These are phyloP conservation scores for Acanthamoeba sp. DNA, from an alignment of 208 protist genomes.

Conservation along the genomic window DNA sequence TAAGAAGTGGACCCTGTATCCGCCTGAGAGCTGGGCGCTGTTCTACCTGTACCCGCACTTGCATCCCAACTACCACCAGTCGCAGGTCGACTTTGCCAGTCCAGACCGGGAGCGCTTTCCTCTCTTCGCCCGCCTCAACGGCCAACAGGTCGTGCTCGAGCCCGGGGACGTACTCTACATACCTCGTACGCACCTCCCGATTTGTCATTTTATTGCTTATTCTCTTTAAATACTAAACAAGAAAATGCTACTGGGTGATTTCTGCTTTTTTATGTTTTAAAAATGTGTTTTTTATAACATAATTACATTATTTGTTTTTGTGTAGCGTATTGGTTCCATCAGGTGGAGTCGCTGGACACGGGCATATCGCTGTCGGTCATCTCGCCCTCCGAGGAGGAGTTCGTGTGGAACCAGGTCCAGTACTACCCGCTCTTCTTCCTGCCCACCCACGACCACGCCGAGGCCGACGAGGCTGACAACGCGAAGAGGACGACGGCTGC, in stretches of 20 bases:
- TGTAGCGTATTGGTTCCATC: constrained; percentile 48
- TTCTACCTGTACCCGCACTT: constrained; percentile 17
- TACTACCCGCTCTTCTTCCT: constrained; percentile 26
- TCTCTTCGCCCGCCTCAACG: not conserved
- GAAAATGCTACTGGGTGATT: no score
- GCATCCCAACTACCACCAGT: constrained; percentile 48
- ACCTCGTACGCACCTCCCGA: not conserved
- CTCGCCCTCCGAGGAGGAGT: constrained; percentile 56
- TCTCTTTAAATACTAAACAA: not conserved
- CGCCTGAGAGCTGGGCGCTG: not conserved
- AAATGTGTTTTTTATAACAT: not conserved
- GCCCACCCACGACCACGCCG: not conserved
- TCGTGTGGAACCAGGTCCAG: not conserved
- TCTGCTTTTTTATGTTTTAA: no score
- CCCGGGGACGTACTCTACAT: constrained; percentile 40
- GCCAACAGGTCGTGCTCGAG: not conserved
- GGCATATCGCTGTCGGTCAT: constrained; percentile 6
- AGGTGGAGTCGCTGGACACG: constrained; percentile 10
- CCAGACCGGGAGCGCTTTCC: not conserved
- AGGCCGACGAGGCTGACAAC: not conserved
- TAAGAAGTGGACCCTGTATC: not conserved
- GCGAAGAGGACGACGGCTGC: no score
- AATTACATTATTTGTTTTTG: not conserved
- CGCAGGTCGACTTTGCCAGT: not conserved
- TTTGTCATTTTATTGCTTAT: not conserved